Base-by-base conservation (phyloP, 805 yeast species). In the Kurtzmaniella fragi region DNA sequence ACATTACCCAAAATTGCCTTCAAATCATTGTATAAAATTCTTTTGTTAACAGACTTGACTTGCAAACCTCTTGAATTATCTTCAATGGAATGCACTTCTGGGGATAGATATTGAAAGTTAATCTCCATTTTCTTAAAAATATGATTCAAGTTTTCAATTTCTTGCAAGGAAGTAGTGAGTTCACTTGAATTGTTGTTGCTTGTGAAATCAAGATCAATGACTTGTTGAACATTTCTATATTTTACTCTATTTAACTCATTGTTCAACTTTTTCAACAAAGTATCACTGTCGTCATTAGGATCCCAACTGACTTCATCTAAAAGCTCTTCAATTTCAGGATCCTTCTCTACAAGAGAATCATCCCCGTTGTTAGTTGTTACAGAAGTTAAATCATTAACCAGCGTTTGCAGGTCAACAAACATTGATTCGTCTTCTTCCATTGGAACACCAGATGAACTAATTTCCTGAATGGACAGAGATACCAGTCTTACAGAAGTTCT, bases 261-360 rank as follows among this genome's bases (percentile, higher is more conserved):
- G 30, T 70, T 59, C 35, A 91, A 68, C 51, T 78, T 80, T 30
- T 66, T 69, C 27, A 82, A 70, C 20, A 90, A 59, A 0, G 71
- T 66, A 23, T 67, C 71, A 7, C 86, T 73, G 44, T 78, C 82
- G 52, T 84, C 95, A 4, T 69, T 62, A 2, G 81, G 73, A 23
- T 75, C 74, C 93, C 96, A 91, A 26, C 80, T 78, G 16, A 89
- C 71, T 44, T 85, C 91, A 23, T 83, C 86, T 41, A 90, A 73
- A 11, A 87, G 58, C 43, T 86, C 95, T 35, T 80, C 82, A 25
- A 73, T 53, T 40, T 71, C 78, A 0, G 72, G 56, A 38, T 66
- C 73, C 26, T 56, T 61, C 30, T 62, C 70, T 7, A 47, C 26
- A 5, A 42, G 39, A n/a, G 34, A 31, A 9, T 38, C 45, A 23